These are phyloP conservation scores for Aureoboletus auriporus DNA, from an alignment of 768 basidiomycete genomes.

Conservation along the genomic window DNA sequence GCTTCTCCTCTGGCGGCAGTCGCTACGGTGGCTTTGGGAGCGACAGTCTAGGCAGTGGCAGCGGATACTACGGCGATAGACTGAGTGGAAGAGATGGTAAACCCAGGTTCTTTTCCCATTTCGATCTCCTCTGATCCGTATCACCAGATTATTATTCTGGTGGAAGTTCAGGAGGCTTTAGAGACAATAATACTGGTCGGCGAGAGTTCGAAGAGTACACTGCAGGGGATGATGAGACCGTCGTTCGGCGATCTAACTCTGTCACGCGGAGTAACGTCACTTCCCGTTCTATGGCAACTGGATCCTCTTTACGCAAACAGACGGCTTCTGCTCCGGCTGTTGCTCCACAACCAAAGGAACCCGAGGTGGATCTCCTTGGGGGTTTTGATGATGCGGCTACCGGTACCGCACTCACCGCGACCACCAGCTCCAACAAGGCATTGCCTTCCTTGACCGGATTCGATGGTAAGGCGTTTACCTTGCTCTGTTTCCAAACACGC, in stretches of 20 bases:
- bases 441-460: conserved; percentile 25
- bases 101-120: conserved; percentile 5
- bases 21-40: conserved; percentile 71
- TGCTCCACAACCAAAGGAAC: conserved; percentile 39
- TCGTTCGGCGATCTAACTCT: conserved; percentile 37
- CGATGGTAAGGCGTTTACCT: conserved; percentile 20
- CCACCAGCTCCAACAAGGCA: conserved; percentile 26
- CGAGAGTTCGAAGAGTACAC: conserved; percentile 90
- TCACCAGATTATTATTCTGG: conserved; percentile 34
- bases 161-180: conserved; percentile 54
- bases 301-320: conserved; percentile 37
- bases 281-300: conserved; percentile 31
- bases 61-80: conserved; percentile 43
- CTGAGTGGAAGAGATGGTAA: conserved; percentile 39
- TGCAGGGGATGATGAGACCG: conserved; percentile 87
- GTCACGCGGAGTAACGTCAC: conserved; percentile 28
- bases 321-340: conserved; percentile 24
- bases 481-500: background rate
- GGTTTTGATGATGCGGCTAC: conserved; percentile 61
- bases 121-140: conserved; percentile 4
- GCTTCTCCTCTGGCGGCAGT: conserved; percentile 54
- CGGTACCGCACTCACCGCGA: conserved; percentile 15
- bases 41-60: conserved; percentile 39
- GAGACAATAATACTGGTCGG: conserved; percentile 50
- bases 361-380: conserved; percentile 72